phyloP scores from a whole-genome alignment of 2,329 filamentous ascomycete genomes.

The Fusarium piperis region DNA sequence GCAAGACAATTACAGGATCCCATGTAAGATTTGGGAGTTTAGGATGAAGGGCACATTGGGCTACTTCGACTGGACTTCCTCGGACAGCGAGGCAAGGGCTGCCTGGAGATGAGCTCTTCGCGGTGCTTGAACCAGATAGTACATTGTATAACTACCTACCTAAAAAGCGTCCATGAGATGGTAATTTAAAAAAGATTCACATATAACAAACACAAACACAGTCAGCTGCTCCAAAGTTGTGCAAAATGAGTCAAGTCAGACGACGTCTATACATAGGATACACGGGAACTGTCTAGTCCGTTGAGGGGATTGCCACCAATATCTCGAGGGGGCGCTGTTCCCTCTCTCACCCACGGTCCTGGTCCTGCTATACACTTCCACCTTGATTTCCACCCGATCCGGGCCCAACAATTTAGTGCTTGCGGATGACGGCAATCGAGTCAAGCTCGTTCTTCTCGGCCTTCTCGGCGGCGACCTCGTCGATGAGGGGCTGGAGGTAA shows the following conservation, averaged over 20 bases:
- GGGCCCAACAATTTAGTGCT: conserved; percentile 50
- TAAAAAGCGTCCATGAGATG: conserved; percentile 37
- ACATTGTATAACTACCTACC: conserved; percentile 36
- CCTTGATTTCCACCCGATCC: conserved; percentile 6
- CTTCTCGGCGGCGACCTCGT: conserved; percentile 59
- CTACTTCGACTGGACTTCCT: conserved; percentile 12
- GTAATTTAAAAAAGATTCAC: conserved; percentile 27
- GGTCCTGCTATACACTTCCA: conserved; percentile 28
- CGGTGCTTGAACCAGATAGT: conserved; percentile 21
- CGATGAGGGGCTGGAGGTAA: conserved; percentile 64
- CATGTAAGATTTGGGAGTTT: conserved; percentile 23
- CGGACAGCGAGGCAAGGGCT: conserved; percentile 21
- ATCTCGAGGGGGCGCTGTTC: conserved; percentile 35
- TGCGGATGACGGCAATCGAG: conserved; percentile 61
- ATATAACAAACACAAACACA: conserved; percentile 27
- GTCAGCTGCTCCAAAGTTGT: conserved; percentile 10
- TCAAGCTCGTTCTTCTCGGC: conserved; percentile 64
- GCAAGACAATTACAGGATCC: conserved; percentile 16
- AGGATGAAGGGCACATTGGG: conserved; percentile 9
- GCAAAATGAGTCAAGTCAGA: conserved; percentile 44
- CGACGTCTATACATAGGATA: conserved; percentile 50
- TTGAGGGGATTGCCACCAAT: conserved; percentile 32
- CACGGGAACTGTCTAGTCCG: conserved; percentile 47
- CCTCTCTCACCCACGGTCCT: conserved; percentile 37
- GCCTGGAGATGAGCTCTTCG: conserved; percentile 14